Percentiles rank a stretch among this genome's conserved stretches.
phyloP scores from a whole-genome alignment of 1,284 basidiomycete species.

The Fomes fomentarius region DNA sequence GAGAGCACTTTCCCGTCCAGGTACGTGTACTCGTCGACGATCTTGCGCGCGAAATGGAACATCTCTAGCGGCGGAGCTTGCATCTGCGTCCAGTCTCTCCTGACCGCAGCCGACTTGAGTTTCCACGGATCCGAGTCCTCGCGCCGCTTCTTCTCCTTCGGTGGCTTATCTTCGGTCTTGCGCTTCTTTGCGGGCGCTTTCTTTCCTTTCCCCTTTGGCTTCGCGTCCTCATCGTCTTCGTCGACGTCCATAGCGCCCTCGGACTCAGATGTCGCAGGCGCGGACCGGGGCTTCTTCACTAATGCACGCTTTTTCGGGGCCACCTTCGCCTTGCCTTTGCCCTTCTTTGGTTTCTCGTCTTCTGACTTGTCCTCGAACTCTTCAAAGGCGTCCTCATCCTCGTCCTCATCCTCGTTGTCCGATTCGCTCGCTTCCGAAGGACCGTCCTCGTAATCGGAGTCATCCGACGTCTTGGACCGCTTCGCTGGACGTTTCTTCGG shows the following conservation, averaged over 20 bases:
- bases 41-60: constrained; percentile 88
- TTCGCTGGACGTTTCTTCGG: constrained; percentile 29
- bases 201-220: constrained; percentile 31
- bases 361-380: constrained; percentile 39
- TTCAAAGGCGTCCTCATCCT: constrained; percentile 24
- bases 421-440: constrained; percentile 26
- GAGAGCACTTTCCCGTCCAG: constrained; percentile 81
- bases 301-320: constrained; percentile 19
- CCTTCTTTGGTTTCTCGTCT: constrained; percentile 37
- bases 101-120: constrained; percentile 63
- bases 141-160: constrained; percentile 63
- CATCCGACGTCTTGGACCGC: constrained; percentile 33
- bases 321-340: constrained; percentile 24
- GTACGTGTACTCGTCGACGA: constrained; percentile 97
- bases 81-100: constrained; percentile 80
- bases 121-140: constrained; percentile 83
- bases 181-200: constrained; percentile 46
- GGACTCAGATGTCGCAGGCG: constrained; percentile 28
- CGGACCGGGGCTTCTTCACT: constrained; percentile 25
- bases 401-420: constrained; percentile 31
- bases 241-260: constrained; percentile 63
- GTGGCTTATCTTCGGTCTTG: constrained; percentile 50
- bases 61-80: constrained; percentile 85
- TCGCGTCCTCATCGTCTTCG: constrained; percentile 36
- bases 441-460: constrained; percentile 46